Evolutionary conservation across 2,329 filamentous ascomycete species (phyloP), one percentile per base, ranked within the genome.

Genomic region (Dothistroma septosporum): DNA sequence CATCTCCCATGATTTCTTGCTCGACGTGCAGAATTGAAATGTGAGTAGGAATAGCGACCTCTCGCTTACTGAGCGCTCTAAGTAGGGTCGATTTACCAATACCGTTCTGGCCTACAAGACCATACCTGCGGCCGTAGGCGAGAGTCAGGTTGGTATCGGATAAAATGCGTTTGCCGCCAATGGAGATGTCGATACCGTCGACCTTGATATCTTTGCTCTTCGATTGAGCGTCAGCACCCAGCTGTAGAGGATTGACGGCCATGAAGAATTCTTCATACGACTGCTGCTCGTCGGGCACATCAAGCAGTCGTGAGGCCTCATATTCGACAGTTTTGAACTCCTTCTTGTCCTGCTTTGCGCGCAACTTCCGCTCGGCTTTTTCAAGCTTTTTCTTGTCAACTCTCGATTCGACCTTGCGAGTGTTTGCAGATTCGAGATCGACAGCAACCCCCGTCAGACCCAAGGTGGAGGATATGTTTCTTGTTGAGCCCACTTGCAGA

Each of bases 231-330:
- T 87, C 86, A 22, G 82, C 79, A 58, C 92, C 93, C 62, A 97
- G 72, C 74, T 97, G 93, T 64, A 99, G 84, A 63, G 94, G 94
- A 76, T 99, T 99, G 80, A 99, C 94, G 57, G 91, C 89, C 94
- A 99, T 97, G 84, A 96, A 99, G 79, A 99, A 97, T 75, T 99
- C 94, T 78, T 99, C 94, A 75, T 99, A 99, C 46, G 91, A 95
- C 81, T 96, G 88, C 12, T 92, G 82, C 70, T 88, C 85, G 70
- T 93, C 89, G 4, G 91, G 83, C 76, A 91, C 85, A 73, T 95
- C 88, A 67, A 99, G 86, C 67, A 99, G 82, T 68, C 87, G 87
- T 12, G 94, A 97, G 0, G 94, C 90, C 79, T 99, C 94, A 76
- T 99, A 99, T 77, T 97, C 91, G 69, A 99, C 94, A 59, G 89